Conservation (phyloP, 2,329 filamentous ascomycete species). For the Hypomyces rosellus region DNA sequence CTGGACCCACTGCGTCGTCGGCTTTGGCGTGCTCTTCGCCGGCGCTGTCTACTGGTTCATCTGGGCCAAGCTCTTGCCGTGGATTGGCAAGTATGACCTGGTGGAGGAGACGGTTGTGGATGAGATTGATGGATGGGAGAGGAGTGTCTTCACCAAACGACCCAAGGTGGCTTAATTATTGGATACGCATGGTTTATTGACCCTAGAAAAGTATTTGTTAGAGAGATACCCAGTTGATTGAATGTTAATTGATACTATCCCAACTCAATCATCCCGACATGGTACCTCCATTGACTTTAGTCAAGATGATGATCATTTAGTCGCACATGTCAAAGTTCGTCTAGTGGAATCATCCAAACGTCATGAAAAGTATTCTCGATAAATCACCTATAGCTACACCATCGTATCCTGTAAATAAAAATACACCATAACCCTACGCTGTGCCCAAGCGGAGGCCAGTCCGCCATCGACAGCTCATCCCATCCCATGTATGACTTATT, state of each 20-base stretch:
- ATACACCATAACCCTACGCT: neutral
- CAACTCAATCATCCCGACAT: neutral
- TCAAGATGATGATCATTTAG: neutral
- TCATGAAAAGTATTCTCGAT: too few species aligned
- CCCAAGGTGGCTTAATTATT: constrained; percentile 20
- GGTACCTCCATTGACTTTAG: too few species aligned
- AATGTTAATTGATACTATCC: neutral
- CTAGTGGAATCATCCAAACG: too few species aligned
- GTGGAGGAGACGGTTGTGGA: constrained; percentile 49
- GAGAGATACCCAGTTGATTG: neutral
- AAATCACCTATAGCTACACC: neutral
- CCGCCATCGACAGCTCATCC: too few species aligned
- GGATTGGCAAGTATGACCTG: constrained; percentile 48
- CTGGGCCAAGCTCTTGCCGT: constrained; percentile 48
- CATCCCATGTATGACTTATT: too few species aligned
- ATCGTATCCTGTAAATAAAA: neutral
- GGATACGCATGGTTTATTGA: too few species aligned
- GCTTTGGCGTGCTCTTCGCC: constrained; percentile 45
- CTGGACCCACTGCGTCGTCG: constrained; percentile 52
- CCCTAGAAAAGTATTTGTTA: too few species aligned
- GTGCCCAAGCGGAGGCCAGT: too few species aligned
- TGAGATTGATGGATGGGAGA: constrained; percentile 57
- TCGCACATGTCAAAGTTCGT: too few species aligned
- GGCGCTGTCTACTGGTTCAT: constrained; percentile 51
- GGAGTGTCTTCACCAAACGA: constrained; percentile 44